Evolutionary conservation across 1,284 basidiomycete species (phyloP), one percentile per base, ranked within the genome.

Genomic region (Tremellales sp.): DNA sequence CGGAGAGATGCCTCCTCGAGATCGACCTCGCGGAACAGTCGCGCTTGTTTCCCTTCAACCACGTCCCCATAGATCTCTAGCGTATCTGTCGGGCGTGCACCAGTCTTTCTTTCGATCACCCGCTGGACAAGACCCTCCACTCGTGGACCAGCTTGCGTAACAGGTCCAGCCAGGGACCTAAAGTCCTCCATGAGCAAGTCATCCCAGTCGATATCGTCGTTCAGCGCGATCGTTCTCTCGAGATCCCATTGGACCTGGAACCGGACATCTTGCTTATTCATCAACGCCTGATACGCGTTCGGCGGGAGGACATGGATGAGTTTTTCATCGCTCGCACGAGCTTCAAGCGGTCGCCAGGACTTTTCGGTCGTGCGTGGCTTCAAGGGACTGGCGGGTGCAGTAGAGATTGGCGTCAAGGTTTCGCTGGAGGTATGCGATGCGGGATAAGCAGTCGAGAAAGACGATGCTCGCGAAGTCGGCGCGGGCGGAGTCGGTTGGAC

Each of bases 241-340:
- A 66, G 40, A 35, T 65, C 63, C 64, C 63, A 66, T 45, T 65
- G 66, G 2, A 65, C 54, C 10, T 52, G 51, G 25, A 57, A 66
- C 5, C 33, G 40, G 16, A 66, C 32, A 8, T 48, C 49, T 4
- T 40, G 16, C 21, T 43, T 45, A 35, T 56, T 52, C 5, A 57
- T 25, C 13, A 43, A 21, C 4, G 42, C 49, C 33, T 60, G 60
- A 27, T 60, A 60, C 1, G 35, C 45, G 28, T 51, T 50, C 3
- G 37, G 43, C 3, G 57, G 50, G 14, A 55, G n/a, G 35, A 61
- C 25, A 9, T 52, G 40, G 37, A 62, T 43, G 16, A 34, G 31
- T 12, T 50, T 32, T 31, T 59, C 47, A 10, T 41, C 39, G 2
- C 38, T 47, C 3, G 40, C 18, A 14, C 31, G 14, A 12, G 43